Conservation (phyloP, 2,329 filamentous ascomycete genomes). For the Sarocladium strictum region DNA sequence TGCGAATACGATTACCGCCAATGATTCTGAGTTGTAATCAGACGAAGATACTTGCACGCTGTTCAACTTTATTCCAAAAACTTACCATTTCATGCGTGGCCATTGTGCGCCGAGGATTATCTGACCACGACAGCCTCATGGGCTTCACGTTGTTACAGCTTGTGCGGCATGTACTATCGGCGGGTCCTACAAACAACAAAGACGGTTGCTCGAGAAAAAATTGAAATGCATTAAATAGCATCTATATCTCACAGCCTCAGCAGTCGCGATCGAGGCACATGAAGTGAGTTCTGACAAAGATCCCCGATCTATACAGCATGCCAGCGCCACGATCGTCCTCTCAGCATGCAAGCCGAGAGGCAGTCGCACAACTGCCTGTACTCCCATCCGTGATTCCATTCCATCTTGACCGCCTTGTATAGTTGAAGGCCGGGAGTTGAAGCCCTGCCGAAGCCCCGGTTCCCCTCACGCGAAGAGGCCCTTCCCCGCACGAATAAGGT, state of each 20-base stretch:
- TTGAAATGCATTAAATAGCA: conserved; percentile 7
- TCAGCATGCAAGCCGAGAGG: background rate
- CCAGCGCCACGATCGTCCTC: background rate
- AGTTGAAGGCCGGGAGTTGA: conserved; percentile 1
- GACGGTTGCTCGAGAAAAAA: background rate
- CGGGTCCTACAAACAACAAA: too few species aligned
- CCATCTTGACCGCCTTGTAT: background rate
- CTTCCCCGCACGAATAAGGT: background rate
- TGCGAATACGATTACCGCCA: background rate
- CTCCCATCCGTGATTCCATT: background rate
- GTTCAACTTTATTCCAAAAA: too few species aligned
- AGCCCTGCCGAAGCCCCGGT: background rate
- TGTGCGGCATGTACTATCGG: too few species aligned
- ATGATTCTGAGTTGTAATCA: too few species aligned
- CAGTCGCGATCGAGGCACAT: background rate
- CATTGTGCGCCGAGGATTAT: too few species aligned
- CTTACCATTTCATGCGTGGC: too few species aligned
- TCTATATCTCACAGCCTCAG: conserved; percentile 1
- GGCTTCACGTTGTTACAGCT: too few species aligned
- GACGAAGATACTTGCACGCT: too few species aligned
- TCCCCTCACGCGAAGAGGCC: background rate
- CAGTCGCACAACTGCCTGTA: background rate
- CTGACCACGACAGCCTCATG: too few species aligned
- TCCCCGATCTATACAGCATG: background rate
- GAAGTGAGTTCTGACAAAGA: background rate